Percentiles rank a stretch among this genome's conserved stretches.
Evolutionary conservation across 805 yeast genomes (phyloP).

Genomic region (Phaffomyces opuntiae): DNA sequence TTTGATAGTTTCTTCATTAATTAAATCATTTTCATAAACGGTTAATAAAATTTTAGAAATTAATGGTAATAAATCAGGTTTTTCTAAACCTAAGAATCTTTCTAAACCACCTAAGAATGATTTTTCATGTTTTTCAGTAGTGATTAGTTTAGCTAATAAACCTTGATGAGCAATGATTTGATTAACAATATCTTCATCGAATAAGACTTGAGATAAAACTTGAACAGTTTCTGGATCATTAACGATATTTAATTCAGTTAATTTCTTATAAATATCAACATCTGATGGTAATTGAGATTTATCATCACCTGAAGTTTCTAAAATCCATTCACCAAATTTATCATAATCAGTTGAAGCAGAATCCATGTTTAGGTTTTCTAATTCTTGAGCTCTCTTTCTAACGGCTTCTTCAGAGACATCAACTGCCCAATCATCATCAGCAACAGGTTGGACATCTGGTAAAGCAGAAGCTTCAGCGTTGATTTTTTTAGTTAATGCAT

Average conservation of each 20-base stretch:
- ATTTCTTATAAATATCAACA: conserved; percentile 88
- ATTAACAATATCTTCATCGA: conserved; percentile 66
- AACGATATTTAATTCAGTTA: conserved; percentile 67
- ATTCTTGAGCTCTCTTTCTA: conserved; percentile 80
- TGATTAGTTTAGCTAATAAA: conserved; percentile 69
- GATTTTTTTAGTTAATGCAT: conserved; percentile 68
- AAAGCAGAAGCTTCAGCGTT: conserved; percentile 77
- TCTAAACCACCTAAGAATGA: conserved; percentile 94
- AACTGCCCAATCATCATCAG: conserved; percentile 95
- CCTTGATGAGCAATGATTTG: conserved; percentile 78
- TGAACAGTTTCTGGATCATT: conserved; percentile 73
- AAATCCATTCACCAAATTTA: conserved; percentile 86
- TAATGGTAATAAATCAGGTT: conserved; percentile 59
- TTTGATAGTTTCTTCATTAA: conserved; percentile 73
- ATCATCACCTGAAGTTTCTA: conserved; percentile 39
- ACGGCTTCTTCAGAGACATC: conserved; percentile 97
- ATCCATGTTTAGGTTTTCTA: conserved; percentile 54
- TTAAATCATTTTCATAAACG: conserved; percentile 76
- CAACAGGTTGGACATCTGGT: conserved; percentile 53
- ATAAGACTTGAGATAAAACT: conserved; percentile 86
- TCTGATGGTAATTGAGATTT: conserved; percentile 67
- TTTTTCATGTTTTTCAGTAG: conserved; percentile 65
- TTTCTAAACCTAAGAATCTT: conserved; percentile 79
- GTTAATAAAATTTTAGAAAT: conserved; percentile 79
- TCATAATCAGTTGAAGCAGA: conserved; percentile 45